Evolutionary conservation across 176 grass and related monocot genomes (phyloP).

Genomic region (Cenchrus purpureus): DNA sequence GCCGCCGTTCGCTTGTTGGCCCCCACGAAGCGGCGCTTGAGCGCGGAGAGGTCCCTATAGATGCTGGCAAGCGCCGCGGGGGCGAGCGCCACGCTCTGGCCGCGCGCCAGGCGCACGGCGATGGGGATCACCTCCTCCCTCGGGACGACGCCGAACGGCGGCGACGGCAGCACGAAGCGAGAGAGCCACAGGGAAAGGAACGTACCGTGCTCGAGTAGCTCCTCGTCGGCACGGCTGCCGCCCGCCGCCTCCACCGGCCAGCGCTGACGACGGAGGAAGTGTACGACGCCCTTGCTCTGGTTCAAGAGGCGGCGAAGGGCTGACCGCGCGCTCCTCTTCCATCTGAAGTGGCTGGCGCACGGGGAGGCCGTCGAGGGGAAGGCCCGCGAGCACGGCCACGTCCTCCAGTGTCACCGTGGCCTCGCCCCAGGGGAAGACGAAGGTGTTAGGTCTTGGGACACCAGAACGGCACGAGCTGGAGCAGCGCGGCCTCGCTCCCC

Average conservation of each 20-base stretch:
- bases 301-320: background rate
- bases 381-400: slow-evolving; percentile 34
- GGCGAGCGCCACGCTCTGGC: slow-evolving; percentile 45
- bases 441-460: slow-evolving; percentile 48
- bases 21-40: slow-evolving; percentile 10
- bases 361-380: slow-evolving; percentile 29
- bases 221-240: background rate
- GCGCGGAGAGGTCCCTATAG: slow-evolving; percentile 37
- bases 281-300: background rate
- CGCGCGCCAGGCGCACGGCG: slow-evolving; percentile 39
- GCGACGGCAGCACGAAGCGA: slow-evolving; percentile 31
- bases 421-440: slow-evolving; percentile 62
- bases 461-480: slow-evolving; percentile 51
- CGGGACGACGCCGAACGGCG: background rate
- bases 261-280: background rate
- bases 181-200: slow-evolving; percentile 58
- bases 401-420: slow-evolving; percentile 60
- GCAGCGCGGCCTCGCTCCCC: background rate
- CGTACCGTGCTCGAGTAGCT: slow-evolving; percentile 43
- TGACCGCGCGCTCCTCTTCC: background rate
- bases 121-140: slow-evolving; percentile 32
- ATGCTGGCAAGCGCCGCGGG: slow-evolving; percentile 49
- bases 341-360: slow-evolving; percentile 7
- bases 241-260: background rate
- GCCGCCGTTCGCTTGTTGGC: background rate